Base-by-base conservation (phyloP, 2,329 filamentous ascomycete species). In the Curvularia sp. region DNA sequence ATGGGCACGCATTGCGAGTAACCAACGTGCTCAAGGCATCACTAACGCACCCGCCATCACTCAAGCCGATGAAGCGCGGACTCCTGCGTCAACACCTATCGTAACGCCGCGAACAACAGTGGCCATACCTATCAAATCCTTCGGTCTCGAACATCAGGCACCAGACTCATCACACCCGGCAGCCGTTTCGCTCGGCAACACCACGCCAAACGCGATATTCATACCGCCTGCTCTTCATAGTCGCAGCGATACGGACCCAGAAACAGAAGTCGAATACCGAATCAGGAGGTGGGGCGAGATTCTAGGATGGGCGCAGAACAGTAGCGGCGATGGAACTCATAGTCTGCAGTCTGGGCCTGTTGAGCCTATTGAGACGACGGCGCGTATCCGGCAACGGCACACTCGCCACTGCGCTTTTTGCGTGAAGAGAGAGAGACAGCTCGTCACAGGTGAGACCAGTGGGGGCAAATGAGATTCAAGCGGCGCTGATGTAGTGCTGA, bases 391-490 rank as follows among this genome's bases (percentile, higher is more conserved):
- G n/a, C 39, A 28, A 19, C 36, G 27, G 18, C 66, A 68, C 18
- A 51, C 53, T 46, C 36, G 28, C 13, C 27, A 48, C 5, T 68
- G 64, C 13, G 32, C 43, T 18, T 63, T 68, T 48, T 68, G 66
- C 38, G 42, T 53, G 28, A 49, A 27, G 51, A 46, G 53, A 46
- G 53, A 18, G 39, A 45, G 36, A 21, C 9, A 5, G 23, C 25
- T 2, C 15, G 13, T 8, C 15, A 4, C 8, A 13, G 5, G 23
- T 9, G 9, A 5, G 10, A 30, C 13, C 13, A 32, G 4, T 32
- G 27, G 25, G 25, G 15, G n/a, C 15, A 30, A 30, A 32, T 10
- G 1, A 5, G 12, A 21, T 32, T 8, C 12, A 3, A 13, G 18
- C 18, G 1, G 43, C 9, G 28, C 18, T 21, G 4, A 21, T 19